Conservation (phyloP, 306 rosid genomes). For the Crotalaria pallida region DNA sequence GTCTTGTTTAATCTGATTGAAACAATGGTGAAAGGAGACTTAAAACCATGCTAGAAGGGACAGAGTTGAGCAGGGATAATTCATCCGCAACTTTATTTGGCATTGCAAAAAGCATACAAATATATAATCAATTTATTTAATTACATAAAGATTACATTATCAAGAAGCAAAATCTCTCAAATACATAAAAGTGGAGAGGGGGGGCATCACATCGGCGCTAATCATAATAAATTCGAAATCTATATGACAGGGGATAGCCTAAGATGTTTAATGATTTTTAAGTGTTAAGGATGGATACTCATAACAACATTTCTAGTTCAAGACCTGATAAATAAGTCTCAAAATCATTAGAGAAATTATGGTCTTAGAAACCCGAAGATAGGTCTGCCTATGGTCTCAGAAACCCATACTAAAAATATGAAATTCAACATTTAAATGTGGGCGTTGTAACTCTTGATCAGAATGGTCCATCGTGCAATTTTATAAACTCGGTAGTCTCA, state of each 20-base stretch:
- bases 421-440: background rate
- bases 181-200: background rate
- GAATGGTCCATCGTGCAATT: background rate
- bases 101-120: background rate
- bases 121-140: background rate
- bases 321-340: background rate
- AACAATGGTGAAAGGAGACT: slow-evolving; percentile 1
- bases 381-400: background rate
- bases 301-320: background rate
- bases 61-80: background rate
- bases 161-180: background rate
- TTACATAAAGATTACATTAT: background rate
- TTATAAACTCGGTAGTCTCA: background rate
- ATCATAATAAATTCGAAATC: background rate
- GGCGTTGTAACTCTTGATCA: background rate
- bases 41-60: background rate
- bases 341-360: background rate
- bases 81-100: background rate
- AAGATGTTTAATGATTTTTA: background rate
- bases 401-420: background rate
- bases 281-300: background rate
- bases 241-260: background rate
- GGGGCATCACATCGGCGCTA: background rate
- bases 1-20: slow-evolving; percentile 27
- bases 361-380: background rate